Base-by-base conservation (phyloP, 2,329 filamentous ascomycete genomes). In the Alternaria ethzedia region DNA sequence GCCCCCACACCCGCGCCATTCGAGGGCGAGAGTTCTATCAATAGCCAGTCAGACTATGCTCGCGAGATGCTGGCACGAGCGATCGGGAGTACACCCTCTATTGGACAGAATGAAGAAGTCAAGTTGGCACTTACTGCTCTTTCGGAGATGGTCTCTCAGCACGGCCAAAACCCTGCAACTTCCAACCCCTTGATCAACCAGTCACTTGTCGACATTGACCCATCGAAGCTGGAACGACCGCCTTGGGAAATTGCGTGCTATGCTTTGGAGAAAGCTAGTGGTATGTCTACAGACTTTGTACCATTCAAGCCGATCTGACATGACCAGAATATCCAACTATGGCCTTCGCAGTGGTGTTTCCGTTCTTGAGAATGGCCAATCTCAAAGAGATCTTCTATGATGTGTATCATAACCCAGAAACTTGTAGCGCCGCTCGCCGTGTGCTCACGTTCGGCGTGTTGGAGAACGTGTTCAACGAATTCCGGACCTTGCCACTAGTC, bases 1-100 rank as follows among this genome's bases (percentile, higher is more conserved):
- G 67, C 76, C 3, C 61, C 57, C 7, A 73, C 69, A 15, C 72
- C 74, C 13, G 71, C 70, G 21, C 71, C 76, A 5, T 86, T 85
- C 50, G 84, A 86, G 65, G 84, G 84, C 4, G 83, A 83, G 55
- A 85, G 84, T 0, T 83, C 84, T 3, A 78, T 86, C 20, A 79
- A 78, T 30, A 79, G 81, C 8, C 84, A 86, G 63, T 85, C 83
- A 0, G 81, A 80, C 4, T 82, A 84, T 71, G 84, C 83, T 72
- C 67, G 77, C 70, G 68, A 82, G 78, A 63, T 82, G 78, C 62
- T 84, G 72, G 75, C 82, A 70, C 58, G 81, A 73, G 54, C 81
- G 75, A 69, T 80, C n/a, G 75, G 72, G 6, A 78, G 65, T 44
- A 77, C 71, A 1, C 75, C 76, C 21, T 78, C 75, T 1, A 78